Evolutionary conservation across 169 alveolate genomes (phyloP).

Genomic region (Cyclospora cayetanensis): DNA sequence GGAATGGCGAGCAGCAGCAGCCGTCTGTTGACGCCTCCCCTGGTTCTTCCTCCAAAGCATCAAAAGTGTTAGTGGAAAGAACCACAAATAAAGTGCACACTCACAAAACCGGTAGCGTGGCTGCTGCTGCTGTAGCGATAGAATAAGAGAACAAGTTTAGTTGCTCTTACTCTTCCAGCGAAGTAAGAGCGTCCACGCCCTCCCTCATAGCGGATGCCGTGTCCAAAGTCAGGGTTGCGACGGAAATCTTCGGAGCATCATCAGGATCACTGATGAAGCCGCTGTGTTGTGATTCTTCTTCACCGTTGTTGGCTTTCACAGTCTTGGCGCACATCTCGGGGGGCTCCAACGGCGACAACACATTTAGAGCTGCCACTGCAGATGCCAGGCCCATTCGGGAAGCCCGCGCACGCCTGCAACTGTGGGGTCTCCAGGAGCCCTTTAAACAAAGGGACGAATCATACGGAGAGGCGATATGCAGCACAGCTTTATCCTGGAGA

Average conservation of each 20-base stretch:
- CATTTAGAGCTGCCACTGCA: slow-evolving; percentile 48
- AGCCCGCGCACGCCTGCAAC: neutral
- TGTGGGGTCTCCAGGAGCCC: slow-evolving; percentile 25
- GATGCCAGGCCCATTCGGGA: neutral
- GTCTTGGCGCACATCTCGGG: neutral
- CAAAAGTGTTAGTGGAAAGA: too few relatives aligned
- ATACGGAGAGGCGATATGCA: too few relatives aligned
- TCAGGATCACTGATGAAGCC: slow-evolving; percentile 10
- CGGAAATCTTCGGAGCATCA: neutral
- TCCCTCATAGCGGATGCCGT: too few relatives aligned
- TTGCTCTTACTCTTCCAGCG: neutral
- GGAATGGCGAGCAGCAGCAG: too few relatives aligned
- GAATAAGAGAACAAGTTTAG: neutral
- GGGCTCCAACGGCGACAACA: slow-evolving; percentile 36
- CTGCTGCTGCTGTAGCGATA: neutral
- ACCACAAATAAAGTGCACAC: too few relatives aligned
- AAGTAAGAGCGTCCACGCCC: neutral
- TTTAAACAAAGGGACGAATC: neutral
- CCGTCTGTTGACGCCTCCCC: too few relatives aligned
- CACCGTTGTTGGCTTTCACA: neutral
- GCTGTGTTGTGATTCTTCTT: slow-evolving; percentile 25
- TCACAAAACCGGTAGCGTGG: too few relatives aligned
- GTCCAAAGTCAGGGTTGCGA: too few relatives aligned
- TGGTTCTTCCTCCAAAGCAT: too few relatives aligned
- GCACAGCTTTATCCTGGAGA: too few relatives aligned